Evolutionary conservation across 2,329 filamentous ascomycete genomes (phyloP).

Genomic region (Herpomyces periplanetae): DNA sequence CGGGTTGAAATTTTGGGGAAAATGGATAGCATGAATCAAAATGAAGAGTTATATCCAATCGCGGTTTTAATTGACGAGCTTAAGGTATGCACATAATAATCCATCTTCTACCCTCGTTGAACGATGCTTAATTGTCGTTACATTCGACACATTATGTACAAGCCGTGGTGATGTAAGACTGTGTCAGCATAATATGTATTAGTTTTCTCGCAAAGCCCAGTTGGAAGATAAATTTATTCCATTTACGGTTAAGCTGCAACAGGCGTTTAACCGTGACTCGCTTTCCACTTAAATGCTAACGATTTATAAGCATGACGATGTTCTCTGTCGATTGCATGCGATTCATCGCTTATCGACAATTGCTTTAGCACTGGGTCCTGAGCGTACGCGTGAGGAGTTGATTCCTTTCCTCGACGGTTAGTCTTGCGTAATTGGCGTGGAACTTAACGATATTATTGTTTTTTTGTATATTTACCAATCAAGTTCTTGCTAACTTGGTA

Average conservation of each 20-base stretch:
- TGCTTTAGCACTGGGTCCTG: conserved; percentile 67
- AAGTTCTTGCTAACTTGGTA: conserved; percentile 5
- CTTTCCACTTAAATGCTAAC: too few relatives aligned
- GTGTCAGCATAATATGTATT: too few relatives aligned
- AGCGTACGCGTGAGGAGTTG: conserved; percentile 87
- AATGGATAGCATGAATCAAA: conserved; percentile 73
- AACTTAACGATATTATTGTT: conserved; percentile 1
- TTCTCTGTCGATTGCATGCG: conserved; percentile 81
- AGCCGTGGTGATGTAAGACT: too few relatives aligned
- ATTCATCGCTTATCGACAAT: conserved; percentile 95
- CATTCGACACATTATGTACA: too few relatives aligned
- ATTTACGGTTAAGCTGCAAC: too few relatives aligned
- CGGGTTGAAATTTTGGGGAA: too few relatives aligned
- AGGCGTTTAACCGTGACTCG: too few relatives aligned
- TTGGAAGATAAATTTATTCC: too few relatives aligned
- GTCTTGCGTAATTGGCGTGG: conserved; percentile 7
- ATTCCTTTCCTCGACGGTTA: conserved; percentile 95
- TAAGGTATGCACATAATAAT: conserved; percentile 24
- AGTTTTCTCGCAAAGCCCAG: too few relatives aligned
- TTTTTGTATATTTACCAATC: conserved; percentile 1
- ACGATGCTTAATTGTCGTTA: too few relatives aligned
- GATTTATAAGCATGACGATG: conserved; percentile 70
- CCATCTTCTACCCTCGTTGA: too few relatives aligned
- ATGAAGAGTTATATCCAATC: conserved; percentile 97
- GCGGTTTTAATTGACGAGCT: conserved; percentile 97